These are phyloP conservation scores for Celoporthe dispersa DNA, from an alignment of 2,329 filamentous ascomycete genomes.

Conservation along the genomic window DNA sequence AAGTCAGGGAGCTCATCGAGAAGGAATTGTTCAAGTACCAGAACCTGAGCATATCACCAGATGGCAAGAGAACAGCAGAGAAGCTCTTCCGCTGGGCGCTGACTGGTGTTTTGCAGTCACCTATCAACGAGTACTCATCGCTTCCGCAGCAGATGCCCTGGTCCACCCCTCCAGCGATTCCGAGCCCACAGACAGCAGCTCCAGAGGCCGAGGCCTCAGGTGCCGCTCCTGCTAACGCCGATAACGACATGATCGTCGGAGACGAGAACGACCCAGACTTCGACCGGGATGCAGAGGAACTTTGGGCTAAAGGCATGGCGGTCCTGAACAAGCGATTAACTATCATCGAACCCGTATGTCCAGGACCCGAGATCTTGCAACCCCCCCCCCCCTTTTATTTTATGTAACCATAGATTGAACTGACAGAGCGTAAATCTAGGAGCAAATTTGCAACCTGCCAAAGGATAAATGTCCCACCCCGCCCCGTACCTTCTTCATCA, in stretches of 20 bases:
- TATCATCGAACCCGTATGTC: background rate
- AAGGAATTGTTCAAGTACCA: slow-evolving; percentile 22
- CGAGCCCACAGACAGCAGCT: background rate
- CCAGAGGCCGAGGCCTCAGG: background rate
- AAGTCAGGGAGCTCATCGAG: slow-evolving; percentile 19
- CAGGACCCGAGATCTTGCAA: background rate
- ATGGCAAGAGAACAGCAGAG: background rate
- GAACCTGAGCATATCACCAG: slow-evolving; percentile 17
- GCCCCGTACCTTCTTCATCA: slow-evolving; percentile 15
- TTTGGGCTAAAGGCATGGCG: slow-evolving; percentile 16
- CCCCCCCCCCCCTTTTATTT: background rate
- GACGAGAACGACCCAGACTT: slow-evolving; percentile 24
- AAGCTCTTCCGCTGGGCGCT: slow-evolving; percentile 8
- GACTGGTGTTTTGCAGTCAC: background rate
- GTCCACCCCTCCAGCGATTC: background rate
- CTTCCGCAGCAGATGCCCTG: background rate
- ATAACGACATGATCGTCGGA: background rate
- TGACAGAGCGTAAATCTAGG: background rate
- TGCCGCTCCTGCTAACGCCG: background rate
- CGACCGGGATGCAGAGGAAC: background rate
- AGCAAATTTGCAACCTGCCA: slow-evolving; percentile 20
- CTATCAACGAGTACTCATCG: background rate
- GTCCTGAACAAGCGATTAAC: slow-evolving; percentile 8
- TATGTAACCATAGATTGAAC: background rate
- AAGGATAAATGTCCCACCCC: slow-evolving; percentile 22